Evolutionary conservation across 805 yeast species (phyloP), one percentile per base, ranked within the genome.

Genomic region (Pichia scutulata): DNA sequence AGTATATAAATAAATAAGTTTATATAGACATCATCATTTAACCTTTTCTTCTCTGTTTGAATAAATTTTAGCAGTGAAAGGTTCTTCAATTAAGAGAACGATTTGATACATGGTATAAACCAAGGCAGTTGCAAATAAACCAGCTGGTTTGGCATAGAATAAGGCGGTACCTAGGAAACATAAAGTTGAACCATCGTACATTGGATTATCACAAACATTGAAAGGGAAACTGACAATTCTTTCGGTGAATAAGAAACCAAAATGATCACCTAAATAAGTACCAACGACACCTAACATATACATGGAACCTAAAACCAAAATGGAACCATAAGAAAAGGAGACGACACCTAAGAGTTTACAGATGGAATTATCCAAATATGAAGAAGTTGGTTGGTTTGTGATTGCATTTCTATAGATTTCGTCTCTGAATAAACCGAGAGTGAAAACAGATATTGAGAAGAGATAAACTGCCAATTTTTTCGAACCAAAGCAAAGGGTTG

Each of bases 261-360:
- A 93, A 70, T 93, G 95, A 68, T 93, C 99, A 41, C 99, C 99
- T 53, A 93, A 71, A 63, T 93, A 93, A 12, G 99, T 93, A 23
- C 99, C 99, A 14, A 97, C 92, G 53, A 93, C 80, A 23, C 99
- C 99, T 56, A 93, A 75, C 14, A 85, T 84, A 71, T 81, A 92
- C 98, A 93, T 92, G 22, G 97, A 88, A 28, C 82, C 70, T 30
- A 86, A 56, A 2, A 90, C 98, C 48, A 93, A 77, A 10, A 87
- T 68, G 57, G 90, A 89, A 22, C 99, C 99, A 46, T 74, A 64
- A 1, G 67, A 79, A 57, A 89, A 85, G 3, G 72, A 59, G 1
- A 66, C 66, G 23, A 74, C 69, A 2, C 93, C 95, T 7, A 77
- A 60, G 7, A 60, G 49, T 42, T 64, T 64, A 18, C 56, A 47